Base-by-base conservation (phyloP, 768 basidiomycete species). In the Leccinum uliginosum region DNA sequence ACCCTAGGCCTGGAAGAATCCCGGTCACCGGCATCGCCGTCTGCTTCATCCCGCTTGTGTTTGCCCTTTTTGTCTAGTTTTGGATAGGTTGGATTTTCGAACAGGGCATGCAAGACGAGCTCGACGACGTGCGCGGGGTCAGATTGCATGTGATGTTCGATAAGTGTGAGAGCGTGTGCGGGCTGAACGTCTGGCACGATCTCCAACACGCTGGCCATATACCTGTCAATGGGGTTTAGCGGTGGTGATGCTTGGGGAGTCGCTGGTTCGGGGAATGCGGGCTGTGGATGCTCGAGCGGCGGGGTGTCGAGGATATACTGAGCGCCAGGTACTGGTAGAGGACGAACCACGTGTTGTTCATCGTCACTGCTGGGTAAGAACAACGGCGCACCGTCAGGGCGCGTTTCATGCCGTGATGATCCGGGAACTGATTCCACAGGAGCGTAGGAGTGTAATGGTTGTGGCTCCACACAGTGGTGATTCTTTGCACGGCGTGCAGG, bases 141-240 rank as follows among this genome's bases (percentile, higher is more conserved):
- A 4, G 70, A 62, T 4, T 74, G 70, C 27, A 79, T 65, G 58
- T 80, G 73, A 45, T 75, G 65, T 35, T 75, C 69, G 29, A 89
- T 65, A 30, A 89, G 80, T 1, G 67, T 59, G 23, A 76, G 65
- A 12, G 79, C 79, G 60, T 89, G 78, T 3, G 76, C 72, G 4
- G 84, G 82, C 21, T 80, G 76, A 23, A 89, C 85, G 61, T 90
- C 86, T 0, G 89, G 89, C 12, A 90, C 68, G 46, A 91, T 80
- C 62, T 89, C 86, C 35, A 87, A 73, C 29, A 89, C 76, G 43
- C 76, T 82, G 1, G 80, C 76, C 29, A 86, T 57, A 45, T 65
- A 70, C 17, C 32, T 62, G 47, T 72, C 73, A 55, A 59, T 53
- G 56, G 54, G 62, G 58, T 56, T 73, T 54, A 53, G 62, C 26